These are phyloP conservation scores for Rhizopogon sp. DNA, from an alignment of 768 basidiomycete species.

Conservation along the genomic window DNA sequence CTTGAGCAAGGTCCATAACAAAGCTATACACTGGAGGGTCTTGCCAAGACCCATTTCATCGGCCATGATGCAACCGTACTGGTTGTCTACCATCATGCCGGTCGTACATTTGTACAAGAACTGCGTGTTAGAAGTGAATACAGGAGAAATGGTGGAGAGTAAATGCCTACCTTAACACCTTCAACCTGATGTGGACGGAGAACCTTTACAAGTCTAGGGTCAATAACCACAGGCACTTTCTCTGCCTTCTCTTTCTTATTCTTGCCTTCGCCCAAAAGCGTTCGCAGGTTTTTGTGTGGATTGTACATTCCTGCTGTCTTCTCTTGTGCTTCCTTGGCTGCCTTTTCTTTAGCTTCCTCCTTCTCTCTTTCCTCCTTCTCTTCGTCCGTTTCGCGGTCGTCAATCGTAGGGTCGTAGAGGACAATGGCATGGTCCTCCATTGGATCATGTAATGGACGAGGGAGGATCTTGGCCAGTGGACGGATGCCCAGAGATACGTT, in stretches of 20 bases:
- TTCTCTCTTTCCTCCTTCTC: conserved; percentile 71
- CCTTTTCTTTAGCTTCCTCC: conserved; percentile 63
- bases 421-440: conserved; percentile 99
- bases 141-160: neutral
- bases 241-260: conserved; percentile 57
- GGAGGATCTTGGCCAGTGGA: conserved; percentile 72
- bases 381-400: conserved; percentile 87
- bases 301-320: conserved; percentile 75
- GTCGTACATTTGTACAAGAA: conserved; percentile 95
- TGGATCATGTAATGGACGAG: conserved; percentile 93
- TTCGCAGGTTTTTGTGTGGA: conserved; percentile 88
- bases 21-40: conserved; percentile 92
- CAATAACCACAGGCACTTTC: conserved; percentile 97
- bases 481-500: conserved; percentile 82
- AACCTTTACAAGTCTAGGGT: conserved; percentile 81
- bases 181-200: conserved; percentile 97
- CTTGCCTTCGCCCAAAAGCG: conserved; percentile 67
- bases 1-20: conserved; percentile 93
- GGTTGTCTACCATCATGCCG: conserved; percentile 87
- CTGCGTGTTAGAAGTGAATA: conserved; percentile 35
- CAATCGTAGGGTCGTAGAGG: conserved; percentile 93
- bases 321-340: conserved; percentile 57
- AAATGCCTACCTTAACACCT: conserved; percentile 78
- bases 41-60: conserved; percentile 99
- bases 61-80: conserved; percentile 97